phyloP scores from a whole-genome alignment of 768 basidiomycete species.

The Tephrocybe rancida region DNA sequence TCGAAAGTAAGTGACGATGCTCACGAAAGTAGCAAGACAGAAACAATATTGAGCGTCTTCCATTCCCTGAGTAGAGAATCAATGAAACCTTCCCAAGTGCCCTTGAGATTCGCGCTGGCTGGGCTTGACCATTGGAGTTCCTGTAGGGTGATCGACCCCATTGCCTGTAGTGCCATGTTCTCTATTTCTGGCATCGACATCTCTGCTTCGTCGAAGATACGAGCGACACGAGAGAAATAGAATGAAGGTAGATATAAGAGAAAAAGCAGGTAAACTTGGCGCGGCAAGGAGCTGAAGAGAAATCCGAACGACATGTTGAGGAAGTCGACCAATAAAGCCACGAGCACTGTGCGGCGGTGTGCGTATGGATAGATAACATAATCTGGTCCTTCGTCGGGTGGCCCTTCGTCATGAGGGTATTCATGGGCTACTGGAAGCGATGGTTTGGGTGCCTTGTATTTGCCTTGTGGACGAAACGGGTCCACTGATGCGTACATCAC shows the following conservation, averaged over 20 bases:
- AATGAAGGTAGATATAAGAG: slow-evolving; percentile 70
- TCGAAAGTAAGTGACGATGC: slow-evolving; percentile 2
- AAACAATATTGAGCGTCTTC: slow-evolving; percentile 22
- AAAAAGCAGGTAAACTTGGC: slow-evolving; percentile 3
- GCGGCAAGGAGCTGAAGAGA: not conserved
- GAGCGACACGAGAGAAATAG: slow-evolving; percentile 79
- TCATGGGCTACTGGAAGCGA: slow-evolving; percentile 4
- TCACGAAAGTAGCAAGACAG: slow-evolving; percentile 21
- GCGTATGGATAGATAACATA: slow-evolving; percentile 3
- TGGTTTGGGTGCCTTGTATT: not conserved
- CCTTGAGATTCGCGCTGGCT: slow-evolving; percentile 44
- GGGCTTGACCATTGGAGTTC: slow-evolving; percentile 29
- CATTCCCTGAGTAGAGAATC: slow-evolving; percentile 22
- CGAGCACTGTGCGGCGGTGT: not conserved
- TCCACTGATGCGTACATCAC: slow-evolving; percentile 14
- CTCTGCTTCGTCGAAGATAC: slow-evolving; percentile 75
- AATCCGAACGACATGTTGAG: slow-evolving; percentile 45
- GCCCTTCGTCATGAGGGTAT: not conserved
- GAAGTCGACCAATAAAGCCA: slow-evolving; percentile 55
- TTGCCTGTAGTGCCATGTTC: slow-evolving; percentile 48
- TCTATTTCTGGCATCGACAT: slow-evolving; percentile 71
- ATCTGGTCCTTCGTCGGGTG: not conserved
- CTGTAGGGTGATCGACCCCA: slow-evolving; percentile 24
- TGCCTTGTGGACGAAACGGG: slow-evolving; percentile 11
- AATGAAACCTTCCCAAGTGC: slow-evolving; percentile 30